Conservation (phyloP, 2,329 filamentous ascomycete species). For the Raffaelea ambrosiae region DNA sequence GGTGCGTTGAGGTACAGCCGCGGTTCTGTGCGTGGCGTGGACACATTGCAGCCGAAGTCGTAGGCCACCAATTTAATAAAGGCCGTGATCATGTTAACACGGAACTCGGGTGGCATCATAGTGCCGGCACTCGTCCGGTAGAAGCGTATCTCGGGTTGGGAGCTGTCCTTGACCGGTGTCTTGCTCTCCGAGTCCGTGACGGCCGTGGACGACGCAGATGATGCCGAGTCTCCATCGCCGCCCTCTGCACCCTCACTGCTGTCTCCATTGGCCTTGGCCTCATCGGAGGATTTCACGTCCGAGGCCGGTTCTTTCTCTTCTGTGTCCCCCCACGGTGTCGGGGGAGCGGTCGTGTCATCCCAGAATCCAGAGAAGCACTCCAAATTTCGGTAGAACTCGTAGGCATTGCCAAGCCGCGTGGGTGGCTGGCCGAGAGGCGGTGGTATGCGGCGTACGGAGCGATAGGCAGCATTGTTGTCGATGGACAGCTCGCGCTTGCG, state of each 20-base stretch:
- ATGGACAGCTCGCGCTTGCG: conserved; percentile 48
- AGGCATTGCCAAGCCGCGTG: conserved; percentile 52
- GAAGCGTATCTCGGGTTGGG: conserved; percentile 14
- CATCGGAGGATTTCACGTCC: not conserved
- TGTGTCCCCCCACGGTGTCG: conserved; percentile 24
- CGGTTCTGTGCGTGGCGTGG: conserved; percentile 47
- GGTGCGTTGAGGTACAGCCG: conserved; percentile 40
- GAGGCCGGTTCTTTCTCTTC: conserved; percentile 21
- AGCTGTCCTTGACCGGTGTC: conserved; percentile 7
- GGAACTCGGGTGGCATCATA: conserved; percentile 50
- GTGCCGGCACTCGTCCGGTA: conserved; percentile 41
- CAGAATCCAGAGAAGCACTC: conserved; percentile 51
- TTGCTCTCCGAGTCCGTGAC: conserved; percentile 11
- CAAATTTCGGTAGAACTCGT: conserved; percentile 57
- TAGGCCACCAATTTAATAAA: conserved; percentile 58
- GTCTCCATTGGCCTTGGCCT: conserved; percentile 5
- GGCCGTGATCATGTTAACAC: conserved; percentile 46
- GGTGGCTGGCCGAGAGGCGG: conserved; percentile 42
- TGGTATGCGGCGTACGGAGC: conserved; percentile 50
- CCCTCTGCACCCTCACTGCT: conserved; percentile 11
- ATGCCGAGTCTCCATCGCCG: conserved; percentile 6
- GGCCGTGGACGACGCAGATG: conserved; percentile 7
- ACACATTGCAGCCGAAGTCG: conserved; percentile 56
- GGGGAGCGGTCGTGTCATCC: conserved; percentile 44
- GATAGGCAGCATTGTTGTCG: conserved; percentile 50